A percentile compares a stretch with the other conserved stretches of the same genome.
Evolutionary conservation across 2,329 filamentous ascomycete species (phyloP).

Genomic region (Penicillium sp.): DNA sequence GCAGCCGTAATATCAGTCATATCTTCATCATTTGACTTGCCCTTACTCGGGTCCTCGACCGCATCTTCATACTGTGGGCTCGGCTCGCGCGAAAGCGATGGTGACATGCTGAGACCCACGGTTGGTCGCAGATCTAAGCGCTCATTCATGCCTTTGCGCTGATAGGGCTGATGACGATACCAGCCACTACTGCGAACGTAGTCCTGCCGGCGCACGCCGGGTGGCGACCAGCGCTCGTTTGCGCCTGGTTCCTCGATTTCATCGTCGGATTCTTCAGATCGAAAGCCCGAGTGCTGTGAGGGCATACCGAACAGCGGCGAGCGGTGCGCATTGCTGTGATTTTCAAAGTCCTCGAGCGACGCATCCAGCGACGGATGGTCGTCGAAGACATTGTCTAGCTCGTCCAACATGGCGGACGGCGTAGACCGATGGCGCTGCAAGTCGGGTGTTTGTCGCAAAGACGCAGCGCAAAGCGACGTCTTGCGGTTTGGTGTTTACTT

Average conservation of each 20-base stretch:
- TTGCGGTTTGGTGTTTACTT: slow-evolving; percentile 9
- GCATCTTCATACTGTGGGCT: slow-evolving; percentile 63
- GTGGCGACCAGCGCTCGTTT: slow-evolving; percentile 63
- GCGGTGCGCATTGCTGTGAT: slow-evolving; percentile 46
- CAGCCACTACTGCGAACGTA: slow-evolving; percentile 58
- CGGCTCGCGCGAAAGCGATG: slow-evolving; percentile 55
- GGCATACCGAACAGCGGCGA: slow-evolving; percentile 57
- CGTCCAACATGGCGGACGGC: slow-evolving; percentile 45
- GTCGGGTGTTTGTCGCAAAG: slow-evolving; percentile 21
- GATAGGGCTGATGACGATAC: slow-evolving; percentile 53
- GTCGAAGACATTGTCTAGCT: slow-evolving; percentile 54
- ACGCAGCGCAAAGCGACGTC: slow-evolving; percentile 17
- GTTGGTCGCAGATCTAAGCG: slow-evolving; percentile 45
- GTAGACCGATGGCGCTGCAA: slow-evolving; percentile 28
- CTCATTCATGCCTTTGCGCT: slow-evolving; percentile 37
- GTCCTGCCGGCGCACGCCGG: slow-evolving; percentile 57
- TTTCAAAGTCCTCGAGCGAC: slow-evolving; percentile 64
- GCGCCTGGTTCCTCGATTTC: slow-evolving; percentile 36
- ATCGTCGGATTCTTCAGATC: slow-evolving; percentile 52
- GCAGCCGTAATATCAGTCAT: slow-evolving; percentile 30
- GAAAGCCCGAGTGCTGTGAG: slow-evolving; percentile 65
- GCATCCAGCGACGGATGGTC: slow-evolving; percentile 61
- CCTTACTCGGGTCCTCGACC: slow-evolving; percentile 41
- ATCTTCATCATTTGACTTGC: slow-evolving; percentile 27
- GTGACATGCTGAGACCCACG: slow-evolving; percentile 40